Base-by-base conservation (phyloP, 352 stramenopile genomes). In the Globisporangium emineosum region DNA sequence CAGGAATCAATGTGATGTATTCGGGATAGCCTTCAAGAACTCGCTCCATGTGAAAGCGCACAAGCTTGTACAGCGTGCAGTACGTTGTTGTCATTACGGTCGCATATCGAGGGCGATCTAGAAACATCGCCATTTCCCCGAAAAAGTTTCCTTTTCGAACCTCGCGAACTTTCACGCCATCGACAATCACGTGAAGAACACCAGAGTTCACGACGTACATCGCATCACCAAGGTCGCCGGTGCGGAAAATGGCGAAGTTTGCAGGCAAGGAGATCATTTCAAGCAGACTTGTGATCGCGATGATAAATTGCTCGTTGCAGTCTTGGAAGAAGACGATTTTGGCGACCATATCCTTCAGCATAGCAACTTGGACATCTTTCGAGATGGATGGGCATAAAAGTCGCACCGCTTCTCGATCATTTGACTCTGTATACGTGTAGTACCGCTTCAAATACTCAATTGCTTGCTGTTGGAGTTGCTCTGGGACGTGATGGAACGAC, bases 151-250 rank as follows among this genome's bases (percentile, higher is more conserved):
- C 79, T 52, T 88, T 88, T 0, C 82, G 71, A 1, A 86, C 57
- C 37, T 91, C 83, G 2, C 77, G 69, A 19, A 91, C 75, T 49
- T 86, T 90, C 27, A 91, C 70, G 5, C 72, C 77, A 25, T 80
- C 64, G 15, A 87, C 74, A 0, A 88, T 49, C 17, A 91, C 79
- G n/a, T 86, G 70, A 0, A 90, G 69, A 0, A 91, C 83, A 4
- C 80, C 82, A 0, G 80, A 83, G 50, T 89, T 85, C 0, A 91
- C 81, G 27, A 89, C 62, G 49, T 85, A 89, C 82, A 91, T 91
- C 3, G 79, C 73, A 67, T 91, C 78, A 13, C 82, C 80, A 70
- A 62, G 52, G 12, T 89, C 80, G 0, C 76, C 77, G 3, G 60
- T 63, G 17, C 75, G 66, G 54, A 89, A 91, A 3, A 91, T 53